Evolutionary conservation across 441 rosid species (phyloP), one percentile per base, ranked within the genome.

Genomic region (Manihot esculenta): DNA sequence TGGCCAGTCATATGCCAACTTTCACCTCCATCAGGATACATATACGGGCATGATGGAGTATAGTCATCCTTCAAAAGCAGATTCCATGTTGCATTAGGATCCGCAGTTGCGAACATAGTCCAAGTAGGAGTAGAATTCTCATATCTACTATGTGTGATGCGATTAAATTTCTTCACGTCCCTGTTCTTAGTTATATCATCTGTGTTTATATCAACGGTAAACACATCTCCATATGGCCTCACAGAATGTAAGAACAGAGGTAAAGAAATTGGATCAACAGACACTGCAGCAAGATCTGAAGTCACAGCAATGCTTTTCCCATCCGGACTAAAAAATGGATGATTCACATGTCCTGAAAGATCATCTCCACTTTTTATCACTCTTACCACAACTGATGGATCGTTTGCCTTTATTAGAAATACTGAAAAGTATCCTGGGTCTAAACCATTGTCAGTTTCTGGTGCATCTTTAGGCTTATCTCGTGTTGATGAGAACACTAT

Each of bases 71-170:
- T 20, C 17, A 62, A 62, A 18, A 62, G 17, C 27, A 18, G 2
- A 49, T 62, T 62, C 65, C 65, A 62, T 10, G 1, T 38, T 20
- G 65, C 65, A 7, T 38, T 62, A 2, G 65, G 49, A 18, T 62
- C 49, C 7, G 41, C 65, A 1, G 65, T 62, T 38, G 66, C 44
- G n/a, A 62, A 44, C 51, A 10, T 13, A 33, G 66, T 62, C 66
- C 51, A 62, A 62, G n/a, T 42, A 3, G 66, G 66, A 62, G 66
- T 62, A 7, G 66, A 42, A 44, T 62, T 35, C 66, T 62, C 66
- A 3, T 62, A 62, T 44, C 51, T 42, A 62, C 66, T 44, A 23
- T 62, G 66, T 12, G 66, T 62, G 66, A 62, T 21, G 50, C 66
- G 66, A 1, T n/a, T 12, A n/a, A 62, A 62, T 21, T 61, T 7